These are phyloP conservation scores for Rhodotorula babjevae DNA, from an alignment of 768 basidiomycete species.

Conservation along the genomic window DNA sequence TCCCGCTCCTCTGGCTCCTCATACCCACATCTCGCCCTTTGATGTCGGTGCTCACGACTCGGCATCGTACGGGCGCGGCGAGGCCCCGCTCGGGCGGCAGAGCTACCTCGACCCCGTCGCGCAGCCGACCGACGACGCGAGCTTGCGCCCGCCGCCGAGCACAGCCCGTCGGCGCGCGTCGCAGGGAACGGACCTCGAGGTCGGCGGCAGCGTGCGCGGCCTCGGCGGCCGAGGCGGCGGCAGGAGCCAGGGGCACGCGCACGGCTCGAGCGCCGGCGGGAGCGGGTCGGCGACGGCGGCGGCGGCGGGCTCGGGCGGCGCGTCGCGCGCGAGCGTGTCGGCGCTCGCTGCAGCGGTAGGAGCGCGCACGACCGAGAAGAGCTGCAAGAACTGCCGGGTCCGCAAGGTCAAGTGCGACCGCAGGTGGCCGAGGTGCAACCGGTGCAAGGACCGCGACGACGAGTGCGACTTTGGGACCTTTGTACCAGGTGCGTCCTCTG, in stretches of 20 bases:
- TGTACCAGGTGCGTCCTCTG: constrained; percentile 15
- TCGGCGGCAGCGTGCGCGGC: background rate
- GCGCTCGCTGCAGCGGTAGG: constrained; percentile 4
- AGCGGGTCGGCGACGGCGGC: background rate
- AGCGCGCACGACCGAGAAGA: constrained; percentile 8
- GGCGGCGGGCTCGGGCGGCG: background rate
- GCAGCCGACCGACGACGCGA: too few species aligned
- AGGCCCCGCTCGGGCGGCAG: too few species aligned
- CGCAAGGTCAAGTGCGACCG: constrained; percentile 22
- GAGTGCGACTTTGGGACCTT: constrained; percentile 18
- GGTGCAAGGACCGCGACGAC: constrained; percentile 9
- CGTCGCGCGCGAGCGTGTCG: background rate
- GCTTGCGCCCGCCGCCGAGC: too few species aligned
- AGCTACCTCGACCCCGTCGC: too few species aligned
- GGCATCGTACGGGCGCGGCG: too few species aligned
- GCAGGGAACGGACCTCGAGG: too few species aligned
- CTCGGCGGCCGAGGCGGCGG: background rate
- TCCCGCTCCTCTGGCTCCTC: too few species aligned
- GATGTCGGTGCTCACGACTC: too few species aligned
- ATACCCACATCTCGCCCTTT: too few species aligned
- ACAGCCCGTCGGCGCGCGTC: too few species aligned
- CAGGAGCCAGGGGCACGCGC: background rate
- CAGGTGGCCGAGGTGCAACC: constrained; percentile 7
- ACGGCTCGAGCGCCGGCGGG: background rate
- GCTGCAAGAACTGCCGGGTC: constrained; percentile 2